Evolutionary conservation across 192 early-diverging fungal species (phyloP), one percentile per base, ranked within the genome.

Genomic region (Phlyctochytrium arcticum): DNA sequence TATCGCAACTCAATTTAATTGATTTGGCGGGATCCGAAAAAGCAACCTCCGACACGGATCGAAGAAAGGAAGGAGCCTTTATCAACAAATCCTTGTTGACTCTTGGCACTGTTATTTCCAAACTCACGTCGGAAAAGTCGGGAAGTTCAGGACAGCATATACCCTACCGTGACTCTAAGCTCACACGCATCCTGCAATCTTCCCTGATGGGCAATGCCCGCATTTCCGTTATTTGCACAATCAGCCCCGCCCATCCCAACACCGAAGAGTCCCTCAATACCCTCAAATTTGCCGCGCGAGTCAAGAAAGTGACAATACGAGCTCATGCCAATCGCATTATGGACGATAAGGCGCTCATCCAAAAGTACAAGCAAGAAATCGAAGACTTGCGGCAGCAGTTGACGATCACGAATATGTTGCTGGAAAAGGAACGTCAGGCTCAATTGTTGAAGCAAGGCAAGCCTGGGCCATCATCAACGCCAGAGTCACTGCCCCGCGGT

Each of bases 1-100:
- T 67, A 5, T 68, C 58, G 4, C 46, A 62, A 26, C 42, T 75
- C 37, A 98, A 98, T 63, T 82, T 99, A 56, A 93, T 99, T 46
- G 97, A 99, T 75, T 70, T 99, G 64, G 95, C 95, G 5, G 97
- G 97, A 24, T 92, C 91, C 8, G 97, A 99, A 76, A 92, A 94
- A 55, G 96, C 90, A 1, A 80, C 87, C 0, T 87, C 90, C 8
- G 89, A 94, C 48, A 82, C 80, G 6, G 89, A 90, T 48, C 80
- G 96, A n/a, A 81, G 93, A 24, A 94, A 93, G 69, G 96, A 99
- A 58, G 96, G 94, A n/a, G 88, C 91, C 6, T 94, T 84, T 60
- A 99, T 99, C 65, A 99, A 99, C 79, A 92, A 91, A 59, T 85
- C 86, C 10, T 75, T 98, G 26, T 71, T 96, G 53, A 87, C 96